Evolutionary conservation across 148 eudicot species (phyloP).

Genomic region (Rhododendron griersonianum): DNA sequence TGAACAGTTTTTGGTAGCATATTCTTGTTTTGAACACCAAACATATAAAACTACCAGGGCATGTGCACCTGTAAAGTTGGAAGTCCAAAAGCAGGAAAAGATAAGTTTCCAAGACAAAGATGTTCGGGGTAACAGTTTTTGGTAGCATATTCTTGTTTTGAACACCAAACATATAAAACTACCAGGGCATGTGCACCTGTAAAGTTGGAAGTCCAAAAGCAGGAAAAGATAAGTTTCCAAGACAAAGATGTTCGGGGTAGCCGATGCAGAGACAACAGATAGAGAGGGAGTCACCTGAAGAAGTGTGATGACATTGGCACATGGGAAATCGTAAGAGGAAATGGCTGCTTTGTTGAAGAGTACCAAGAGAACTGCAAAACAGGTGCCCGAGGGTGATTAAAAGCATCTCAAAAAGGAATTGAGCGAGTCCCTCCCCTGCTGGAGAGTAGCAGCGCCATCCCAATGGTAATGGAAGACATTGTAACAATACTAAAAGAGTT

Average conservation of each 20-base stretch:
- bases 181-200: background rate
- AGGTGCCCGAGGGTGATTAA: background rate
- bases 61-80: background rate
- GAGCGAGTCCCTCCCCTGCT: background rate
- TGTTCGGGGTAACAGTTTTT: background rate
- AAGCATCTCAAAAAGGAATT: background rate
- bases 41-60: background rate
- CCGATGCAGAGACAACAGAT: background rate
- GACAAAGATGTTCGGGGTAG: background rate
- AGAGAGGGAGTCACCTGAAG: conserved; percentile 43
- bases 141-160: background rate
- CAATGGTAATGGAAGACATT: background rate
- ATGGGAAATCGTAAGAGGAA: conserved; percentile 69
- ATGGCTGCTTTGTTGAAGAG: conserved; percentile 81
- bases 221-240: background rate
- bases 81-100: background rate
- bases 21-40: background rate
- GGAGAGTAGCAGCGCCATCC: background rate
- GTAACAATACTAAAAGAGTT: background rate
- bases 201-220: background rate
- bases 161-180: background rate
- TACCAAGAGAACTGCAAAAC: conserved; percentile 59
- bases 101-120: background rate
- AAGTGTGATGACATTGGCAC: conserved; percentile 79
- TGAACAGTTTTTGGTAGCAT: background rate